Evolutionary conservation across 257 asterid species (phyloP).

Genomic region (Jaltomata sinuosa): DNA sequence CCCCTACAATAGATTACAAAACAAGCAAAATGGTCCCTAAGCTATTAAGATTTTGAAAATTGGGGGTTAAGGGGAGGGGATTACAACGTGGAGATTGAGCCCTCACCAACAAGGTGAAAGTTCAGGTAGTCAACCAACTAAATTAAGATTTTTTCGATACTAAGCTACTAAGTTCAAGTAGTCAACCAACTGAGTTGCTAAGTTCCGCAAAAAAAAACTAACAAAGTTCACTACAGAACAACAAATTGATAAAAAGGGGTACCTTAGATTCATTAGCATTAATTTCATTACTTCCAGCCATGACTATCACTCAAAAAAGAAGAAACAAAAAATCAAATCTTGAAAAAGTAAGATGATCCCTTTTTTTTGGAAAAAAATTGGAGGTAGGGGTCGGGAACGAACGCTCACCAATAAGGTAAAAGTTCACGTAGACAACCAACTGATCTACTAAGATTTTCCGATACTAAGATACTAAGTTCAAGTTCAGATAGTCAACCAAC

Average conservation of each 20-base stretch:
- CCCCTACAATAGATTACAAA: no score
- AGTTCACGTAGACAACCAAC: no score
- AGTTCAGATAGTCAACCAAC: no score
- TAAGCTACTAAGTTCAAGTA: neutral
- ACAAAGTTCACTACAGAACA: neutral
- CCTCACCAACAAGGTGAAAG: fast-evolving
- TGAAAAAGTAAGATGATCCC: neutral
- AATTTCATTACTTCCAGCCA: constrained; percentile 47
- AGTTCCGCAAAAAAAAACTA: neutral
- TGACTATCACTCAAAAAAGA: neutral
- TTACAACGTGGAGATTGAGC: neutral
- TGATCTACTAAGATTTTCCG: no score
- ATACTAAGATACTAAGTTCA: no score
- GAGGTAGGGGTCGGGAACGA: neutral
- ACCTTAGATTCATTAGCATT: constrained; percentile 49
- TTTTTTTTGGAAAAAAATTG: no score
- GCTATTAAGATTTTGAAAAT: no score
- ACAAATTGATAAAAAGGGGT: neutral
- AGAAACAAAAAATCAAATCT: constrained; percentile 13
- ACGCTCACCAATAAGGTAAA: no score
- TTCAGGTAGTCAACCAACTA: neutral
- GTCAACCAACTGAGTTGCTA: no score
- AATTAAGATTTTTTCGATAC: neutral
- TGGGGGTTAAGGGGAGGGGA: neutral
- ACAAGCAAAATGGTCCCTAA: neutral